Conservation (phyloP, 2,329 filamentous ascomycete genomes). For the Sarocladium oryzae region DNA sequence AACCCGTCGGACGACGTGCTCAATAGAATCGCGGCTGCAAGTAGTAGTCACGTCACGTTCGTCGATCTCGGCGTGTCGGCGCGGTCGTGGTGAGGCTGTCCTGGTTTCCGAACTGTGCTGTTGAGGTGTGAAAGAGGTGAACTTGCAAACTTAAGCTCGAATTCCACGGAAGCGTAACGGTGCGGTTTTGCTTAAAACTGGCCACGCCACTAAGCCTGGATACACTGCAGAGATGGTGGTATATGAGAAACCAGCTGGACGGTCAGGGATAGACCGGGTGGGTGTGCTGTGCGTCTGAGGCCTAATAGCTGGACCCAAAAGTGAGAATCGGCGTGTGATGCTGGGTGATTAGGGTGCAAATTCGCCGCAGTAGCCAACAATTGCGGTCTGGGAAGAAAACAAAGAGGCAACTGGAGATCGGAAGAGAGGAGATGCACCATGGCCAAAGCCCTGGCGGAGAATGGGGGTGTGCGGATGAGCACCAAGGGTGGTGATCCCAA, state of each 20-base stretch:
- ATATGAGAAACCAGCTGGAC: neutral
- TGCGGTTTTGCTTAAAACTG: neutral
- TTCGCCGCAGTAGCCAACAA: conserved; percentile 2
- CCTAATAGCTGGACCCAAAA: neutral
- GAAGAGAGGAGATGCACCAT: neutral
- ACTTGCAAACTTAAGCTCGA: neutral
- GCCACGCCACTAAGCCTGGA: neutral
- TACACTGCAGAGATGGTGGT: neutral
- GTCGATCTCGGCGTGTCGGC: too few species aligned
- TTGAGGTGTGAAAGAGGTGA: neutral
- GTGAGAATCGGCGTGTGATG: neutral
- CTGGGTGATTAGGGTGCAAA: neutral
- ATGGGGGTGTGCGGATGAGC: conserved; percentile 11
- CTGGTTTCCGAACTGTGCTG: neutral
- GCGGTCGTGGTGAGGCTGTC: neutral
- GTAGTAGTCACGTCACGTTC: too few species aligned
- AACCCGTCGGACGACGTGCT: too few species aligned
- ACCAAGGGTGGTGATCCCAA: conserved; percentile 10
- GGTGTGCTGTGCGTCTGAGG: neutral
- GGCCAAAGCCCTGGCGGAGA: neutral
- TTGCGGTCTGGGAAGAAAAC: neutral
- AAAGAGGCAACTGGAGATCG: neutral
- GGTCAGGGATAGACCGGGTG: neutral
- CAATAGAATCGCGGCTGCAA: too few species aligned
- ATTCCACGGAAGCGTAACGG: neutral